Evolutionary conservation across 106 monocot species (phyloP), one percentile per base, ranked within the genome.

Genomic region (Platanthera zijinensis): DNA sequence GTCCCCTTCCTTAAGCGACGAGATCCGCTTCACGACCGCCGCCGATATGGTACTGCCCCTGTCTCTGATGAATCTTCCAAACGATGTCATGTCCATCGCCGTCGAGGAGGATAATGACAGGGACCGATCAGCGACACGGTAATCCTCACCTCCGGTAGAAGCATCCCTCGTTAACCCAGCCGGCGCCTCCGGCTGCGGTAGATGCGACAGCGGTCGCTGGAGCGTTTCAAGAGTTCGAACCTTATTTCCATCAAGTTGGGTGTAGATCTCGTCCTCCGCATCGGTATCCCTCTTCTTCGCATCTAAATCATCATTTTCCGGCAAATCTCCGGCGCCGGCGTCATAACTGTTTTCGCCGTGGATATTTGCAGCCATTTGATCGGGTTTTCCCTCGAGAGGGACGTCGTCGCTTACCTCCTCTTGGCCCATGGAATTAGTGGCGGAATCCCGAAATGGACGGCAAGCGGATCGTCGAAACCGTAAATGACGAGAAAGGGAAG

Each of bases 101-200:
- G 81, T 10, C 12, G 83, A 64, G n/a, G 74, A 22, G 51, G 73
- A 68, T 0, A 75, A 76, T 17, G 90, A 88, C 0, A 78, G 50
- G 61, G 90, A 88, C 19, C 92, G 85, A 30, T 82, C 64, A 74
- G 89, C 69, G 50, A 50, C 64, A 62, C 30, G 71, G 76, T 49
- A 45, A 57, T 80, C 77, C 45, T 87, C 84, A 6, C 73, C 59
- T 10, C 74, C 74, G 48, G 46, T 53, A 22, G 86, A 86, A 3
- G 6, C 47, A 4, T 62, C 10, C 75, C 51, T 85, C 64, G 74
- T 49, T 30, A 88, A 56, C 48, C 89, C 91, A 39, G 80, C 84
- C 0, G 96, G 96, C 9, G 89, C 87, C 77, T 91, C 89, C 54
- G 97, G 94, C 71, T 87, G 85, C 14, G 97, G 94, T 9, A 94